Evolutionary conservation across 116 monocot species (phyloP).

Genomic region (Zostera marina): DNA sequence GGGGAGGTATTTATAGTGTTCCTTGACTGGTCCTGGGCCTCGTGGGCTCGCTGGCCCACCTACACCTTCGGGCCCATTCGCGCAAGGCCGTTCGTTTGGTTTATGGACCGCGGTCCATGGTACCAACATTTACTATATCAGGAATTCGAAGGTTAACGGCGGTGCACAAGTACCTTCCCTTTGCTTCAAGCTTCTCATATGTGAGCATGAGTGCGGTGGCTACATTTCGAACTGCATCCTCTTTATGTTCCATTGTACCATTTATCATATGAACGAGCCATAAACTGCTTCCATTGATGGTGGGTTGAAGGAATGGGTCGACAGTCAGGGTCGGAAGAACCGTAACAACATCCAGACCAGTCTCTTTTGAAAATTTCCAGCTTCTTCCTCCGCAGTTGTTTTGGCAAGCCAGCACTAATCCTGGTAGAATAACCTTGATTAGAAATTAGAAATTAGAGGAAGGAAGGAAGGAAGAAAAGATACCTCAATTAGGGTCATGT

Average conservation of each 20-base stretch:
- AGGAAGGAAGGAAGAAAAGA: not conserved
- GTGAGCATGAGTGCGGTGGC: conserved; percentile 24
- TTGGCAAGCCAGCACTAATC: conserved; percentile 57
- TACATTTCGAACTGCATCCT: conserved; percentile 11
- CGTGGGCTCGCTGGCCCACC: no score
- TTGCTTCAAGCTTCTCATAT: conserved; percentile 23
- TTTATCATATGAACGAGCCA: conserved; percentile 11
- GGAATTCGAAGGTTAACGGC: not conserved
- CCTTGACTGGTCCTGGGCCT: no score
- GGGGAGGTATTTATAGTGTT: no score
- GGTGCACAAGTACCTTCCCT: conserved; percentile 28
- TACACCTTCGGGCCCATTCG: no score
- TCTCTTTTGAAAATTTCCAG: conserved; percentile 27
- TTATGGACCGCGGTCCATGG: no score
- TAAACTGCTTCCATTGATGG: conserved; percentile 45
- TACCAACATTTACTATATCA: conserved; percentile 16
- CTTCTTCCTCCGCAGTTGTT: conserved; percentile 48
- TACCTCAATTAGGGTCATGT: conserved; percentile 6
- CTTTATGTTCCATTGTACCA: conserved; percentile 4
- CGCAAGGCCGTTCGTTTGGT: no score
- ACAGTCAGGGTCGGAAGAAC: conserved; percentile 32
- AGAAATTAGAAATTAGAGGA: not conserved
- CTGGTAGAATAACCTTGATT: no score
- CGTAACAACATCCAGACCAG: conserved; percentile 38
- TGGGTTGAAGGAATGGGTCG: conserved; percentile 47